phyloP scores from a whole-genome alignment of 768 basidiomycete genomes.

The Phanerodontia chrysosporium region DNA sequence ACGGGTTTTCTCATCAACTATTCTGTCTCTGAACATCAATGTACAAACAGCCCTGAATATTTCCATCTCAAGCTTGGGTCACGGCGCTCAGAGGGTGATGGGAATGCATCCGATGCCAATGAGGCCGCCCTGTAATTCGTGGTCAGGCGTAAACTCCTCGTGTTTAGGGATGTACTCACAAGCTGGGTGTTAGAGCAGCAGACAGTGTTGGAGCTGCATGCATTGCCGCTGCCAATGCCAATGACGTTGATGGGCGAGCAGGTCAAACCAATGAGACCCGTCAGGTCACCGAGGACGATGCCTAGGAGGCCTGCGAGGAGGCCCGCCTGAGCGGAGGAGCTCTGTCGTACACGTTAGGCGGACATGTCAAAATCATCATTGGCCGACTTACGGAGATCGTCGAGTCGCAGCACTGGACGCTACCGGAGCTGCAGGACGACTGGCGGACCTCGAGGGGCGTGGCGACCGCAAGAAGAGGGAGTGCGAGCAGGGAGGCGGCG shows the following conservation, averaged over 20 bases:
- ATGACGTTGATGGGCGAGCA: slow-evolving; percentile 15
- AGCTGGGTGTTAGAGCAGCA: slow-evolving; percentile 4
- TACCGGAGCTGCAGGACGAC: slow-evolving; percentile 16
- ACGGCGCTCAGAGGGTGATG: too few relatives aligned
- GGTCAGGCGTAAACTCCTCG: too few relatives aligned
- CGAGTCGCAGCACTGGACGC: slow-evolving; percentile 22
- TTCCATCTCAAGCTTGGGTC: too few relatives aligned
- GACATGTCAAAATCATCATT: too few relatives aligned
- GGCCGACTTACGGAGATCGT: slow-evolving; percentile 2
- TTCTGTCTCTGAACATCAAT: too few relatives aligned
- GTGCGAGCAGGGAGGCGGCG: slow-evolving; percentile 8
- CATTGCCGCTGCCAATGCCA: slow-evolving; percentile 7
- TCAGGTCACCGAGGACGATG: slow-evolving; percentile 3
- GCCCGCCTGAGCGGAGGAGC: background rate
- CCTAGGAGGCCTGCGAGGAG: slow-evolving; percentile 10
- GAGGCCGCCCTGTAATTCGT: too few relatives aligned
- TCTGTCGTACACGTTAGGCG: background rate
- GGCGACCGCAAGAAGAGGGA: slow-evolving; percentile 21
- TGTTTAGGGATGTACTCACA: background rate
- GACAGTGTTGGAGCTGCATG: background rate
- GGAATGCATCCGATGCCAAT: too few relatives aligned
- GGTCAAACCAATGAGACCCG: slow-evolving; percentile 6
- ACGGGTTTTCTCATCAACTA: too few relatives aligned
- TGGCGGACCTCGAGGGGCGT: slow-evolving; percentile 9
- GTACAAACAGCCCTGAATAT: too few relatives aligned